Evolutionary conservation across 1,284 basidiomycete genomes (phyloP).

Genomic region (Phellopilus nigrolimitatus): DNA sequence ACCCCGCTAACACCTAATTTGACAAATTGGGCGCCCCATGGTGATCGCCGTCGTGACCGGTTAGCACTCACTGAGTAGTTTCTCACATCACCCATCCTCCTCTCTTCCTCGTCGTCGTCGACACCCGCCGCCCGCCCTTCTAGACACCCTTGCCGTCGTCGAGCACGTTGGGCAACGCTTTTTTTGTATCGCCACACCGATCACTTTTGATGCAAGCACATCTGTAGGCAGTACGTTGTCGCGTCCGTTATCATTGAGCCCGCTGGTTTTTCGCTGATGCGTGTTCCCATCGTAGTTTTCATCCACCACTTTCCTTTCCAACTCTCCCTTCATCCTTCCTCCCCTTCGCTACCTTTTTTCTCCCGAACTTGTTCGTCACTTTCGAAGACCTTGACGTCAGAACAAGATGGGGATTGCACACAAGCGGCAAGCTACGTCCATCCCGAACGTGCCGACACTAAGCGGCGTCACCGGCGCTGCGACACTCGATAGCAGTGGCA

Average conservation of each 20-base stretch:
- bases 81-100: no score
- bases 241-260: not conserved
- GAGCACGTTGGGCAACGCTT: not conserved
- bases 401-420: conserved; percentile 4
- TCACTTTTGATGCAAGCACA: conserved; percentile 4
- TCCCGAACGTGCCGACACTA: conserved; percentile 2
- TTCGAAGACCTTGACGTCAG: no score
- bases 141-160: not conserved
- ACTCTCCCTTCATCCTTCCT: not conserved
- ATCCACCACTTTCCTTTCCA: not conserved
- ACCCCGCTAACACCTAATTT: no score
- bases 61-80: no score
- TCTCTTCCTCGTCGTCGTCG: no score
- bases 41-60: no score
- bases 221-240: conserved; percentile 3
- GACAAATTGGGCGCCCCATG: no score
- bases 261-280: not conserved
- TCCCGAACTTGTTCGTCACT: no score
- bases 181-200: no score
- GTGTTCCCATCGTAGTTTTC: not conserved
- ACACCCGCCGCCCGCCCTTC: no score
- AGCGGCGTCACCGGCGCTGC: not conserved
- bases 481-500: not conserved
- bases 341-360: not conserved
- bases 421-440: not conserved